Base-by-base conservation (phyloP, 768 basidiomycete species). In the Cubamyces lactineus region DNA sequence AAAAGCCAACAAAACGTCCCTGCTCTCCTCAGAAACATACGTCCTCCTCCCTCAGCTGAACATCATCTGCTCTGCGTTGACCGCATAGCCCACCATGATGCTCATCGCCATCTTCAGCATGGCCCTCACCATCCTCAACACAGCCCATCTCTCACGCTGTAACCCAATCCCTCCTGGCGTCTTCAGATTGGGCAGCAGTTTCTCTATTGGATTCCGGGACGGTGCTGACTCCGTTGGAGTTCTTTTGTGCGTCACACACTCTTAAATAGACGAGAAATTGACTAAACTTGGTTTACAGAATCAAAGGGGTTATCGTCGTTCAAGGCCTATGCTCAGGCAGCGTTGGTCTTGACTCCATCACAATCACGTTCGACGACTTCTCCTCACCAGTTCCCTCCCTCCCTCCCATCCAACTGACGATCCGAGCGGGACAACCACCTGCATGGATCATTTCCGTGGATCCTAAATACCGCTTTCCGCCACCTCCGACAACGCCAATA, bases 111-210 rank as follows among this genome's bases (percentile, higher is more conserved):
- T 56, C 30, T 34, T 46, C 45, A 47, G 30, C 30, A 17, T 56
- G 45, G 46, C 47, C 55, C 23, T 58, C 48, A 58, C 41, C 19
- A 26, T 39, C 48, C n/a, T 42, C 28, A 42, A 50, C 26, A n/a
- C 49, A 3, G 45, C 47, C 30, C 30, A 30, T 17, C 42, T 45
- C 15, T 23, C 45, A 3, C 45, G 28, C 5, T 45, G 46, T 21
- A 47, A 39, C 55, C 11, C 34, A 9, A 1, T 34, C 5, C 34
- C 34, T 34, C 34, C 30, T 26, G 43, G 30, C 43, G 23, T 56
- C 17, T 34, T 56, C 28, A 47, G 34, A 7, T 24, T 56, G 28
- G 34, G 55, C 43, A 38, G 47, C 55, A 42, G 55, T 21, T 39
- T 56, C 30, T 13, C 38, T 34, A 24, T n/a, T 45, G 46, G 30